Conservation (phyloP, 192 early-diverging fungal genomes). For the Mortierella antarctica region DNA sequence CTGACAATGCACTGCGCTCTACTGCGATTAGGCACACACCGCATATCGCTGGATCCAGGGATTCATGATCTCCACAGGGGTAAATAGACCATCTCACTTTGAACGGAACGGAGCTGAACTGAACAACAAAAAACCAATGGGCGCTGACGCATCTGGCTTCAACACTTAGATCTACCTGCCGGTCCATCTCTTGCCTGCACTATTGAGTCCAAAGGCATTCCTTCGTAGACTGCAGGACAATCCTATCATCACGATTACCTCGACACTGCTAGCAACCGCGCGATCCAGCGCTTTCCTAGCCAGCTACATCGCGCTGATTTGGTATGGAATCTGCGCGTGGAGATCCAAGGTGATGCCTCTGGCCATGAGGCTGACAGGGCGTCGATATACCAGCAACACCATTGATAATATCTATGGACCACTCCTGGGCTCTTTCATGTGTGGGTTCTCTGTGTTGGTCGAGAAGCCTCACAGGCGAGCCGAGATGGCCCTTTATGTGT, state of each 20-base stretch:
- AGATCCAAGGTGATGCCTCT: constrained; percentile 61
- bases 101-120: neutral
- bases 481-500: constrained; percentile 66
- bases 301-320: constrained; percentile 62
- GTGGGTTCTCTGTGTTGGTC: constrained; percentile 72
- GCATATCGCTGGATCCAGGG: constrained; percentile 50
- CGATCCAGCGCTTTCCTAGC: constrained; percentile 67
- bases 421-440: constrained; percentile 64
- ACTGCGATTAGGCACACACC: constrained; percentile 21
- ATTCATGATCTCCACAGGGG: constrained; percentile 39
- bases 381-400: constrained; percentile 39
- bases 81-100: constrained; percentile 1
- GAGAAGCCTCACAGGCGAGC: constrained; percentile 67
- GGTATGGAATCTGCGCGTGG: constrained; percentile 63
- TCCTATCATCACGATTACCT: constrained; percentile 43
- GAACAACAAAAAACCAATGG: neutral
- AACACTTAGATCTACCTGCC: constrained; percentile 69
- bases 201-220: constrained; percentile 61
- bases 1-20: neutral
- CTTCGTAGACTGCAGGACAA: constrained; percentile 45
- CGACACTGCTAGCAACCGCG: constrained; percentile 57
- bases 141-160: neutral
- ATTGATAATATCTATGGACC: constrained; percentile 60
- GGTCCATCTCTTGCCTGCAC: constrained; percentile 67
- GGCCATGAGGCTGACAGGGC: constrained; percentile 35